Conservation (phyloP, 2,329 filamentous ascomycete species). For the Conoideocrella luteorostrata region DNA sequence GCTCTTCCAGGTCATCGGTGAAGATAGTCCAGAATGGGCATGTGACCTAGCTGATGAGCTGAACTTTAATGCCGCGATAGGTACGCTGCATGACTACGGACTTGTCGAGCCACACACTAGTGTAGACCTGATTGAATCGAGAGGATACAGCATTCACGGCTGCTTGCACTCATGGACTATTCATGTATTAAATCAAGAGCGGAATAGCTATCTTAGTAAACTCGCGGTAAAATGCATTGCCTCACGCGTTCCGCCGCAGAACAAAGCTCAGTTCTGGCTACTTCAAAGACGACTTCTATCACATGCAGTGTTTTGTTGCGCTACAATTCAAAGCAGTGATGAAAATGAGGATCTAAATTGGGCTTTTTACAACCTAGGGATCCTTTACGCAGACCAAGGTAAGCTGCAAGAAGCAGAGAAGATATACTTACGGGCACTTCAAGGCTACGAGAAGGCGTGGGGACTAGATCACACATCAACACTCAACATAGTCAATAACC, state of each 20-base stretch:
- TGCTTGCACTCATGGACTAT: background rate
- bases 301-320: background rate
- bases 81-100: background rate
- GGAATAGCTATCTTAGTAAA: background rate
- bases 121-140: background rate
- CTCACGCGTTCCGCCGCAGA: background rate
- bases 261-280: no score
- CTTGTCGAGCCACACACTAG: background rate
- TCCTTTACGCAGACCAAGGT: no score
- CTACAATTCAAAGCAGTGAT: background rate
- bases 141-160: background rate
- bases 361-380: constrained; percentile 1
- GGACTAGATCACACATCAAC: no score
- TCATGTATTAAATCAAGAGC: background rate
- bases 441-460: no score
- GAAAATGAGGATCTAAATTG: constrained; percentile 1
- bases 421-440: no score
- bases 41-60: background rate
- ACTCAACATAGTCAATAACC: no score
- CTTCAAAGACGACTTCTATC: constrained; percentile 2
- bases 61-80: constrained; percentile 1
- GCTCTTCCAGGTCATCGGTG: background rate
- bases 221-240: constrained; percentile 1
- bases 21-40: background rate
- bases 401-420: no score